Percentiles rank a stretch among this genome's conserved stretches.
These are phyloP conservation scores for Platismatia glauca DNA, from an alignment of 495 filamentous ascomycete species.

Conservation along the genomic window DNA sequence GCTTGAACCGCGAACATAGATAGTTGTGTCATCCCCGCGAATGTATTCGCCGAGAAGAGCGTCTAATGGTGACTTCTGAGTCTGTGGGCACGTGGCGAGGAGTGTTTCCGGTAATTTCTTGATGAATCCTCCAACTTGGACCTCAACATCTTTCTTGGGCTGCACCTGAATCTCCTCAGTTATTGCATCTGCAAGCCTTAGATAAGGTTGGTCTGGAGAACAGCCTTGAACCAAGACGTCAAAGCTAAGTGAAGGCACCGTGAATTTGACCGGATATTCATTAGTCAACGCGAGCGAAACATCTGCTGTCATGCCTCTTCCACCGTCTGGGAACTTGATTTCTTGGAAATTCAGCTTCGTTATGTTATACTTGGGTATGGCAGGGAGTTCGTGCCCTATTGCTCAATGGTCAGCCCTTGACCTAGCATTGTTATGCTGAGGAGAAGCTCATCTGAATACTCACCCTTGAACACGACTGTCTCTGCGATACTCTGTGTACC, in stretches of 20 bases:
- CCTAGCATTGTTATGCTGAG: constrained; percentile 36
- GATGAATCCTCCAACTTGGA: constrained; percentile 61
- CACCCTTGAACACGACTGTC: constrained; percentile 71
- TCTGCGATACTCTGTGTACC: constrained; percentile 65
- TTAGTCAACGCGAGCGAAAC: constrained; percentile 60
- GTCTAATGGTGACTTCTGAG: constrained; percentile 73
- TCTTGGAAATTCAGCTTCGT: constrained; percentile 68
- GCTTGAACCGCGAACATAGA: constrained; percentile 72
- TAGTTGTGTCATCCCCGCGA: constrained; percentile 61
- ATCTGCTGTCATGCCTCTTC: constrained; percentile 66
- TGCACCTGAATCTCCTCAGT: constrained; percentile 56
- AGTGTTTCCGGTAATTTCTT: constrained; percentile 60
- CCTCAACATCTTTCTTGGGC: constrained; percentile 53
- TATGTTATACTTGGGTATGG: constrained; percentile 69
- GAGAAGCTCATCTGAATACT: constrained; percentile 36
- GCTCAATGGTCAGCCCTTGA: constrained; percentile 26
- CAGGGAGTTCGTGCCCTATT: constrained; percentile 56
- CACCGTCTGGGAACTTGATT: constrained; percentile 36
- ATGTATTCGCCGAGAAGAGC: constrained; percentile 74
- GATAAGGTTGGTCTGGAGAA: constrained; percentile 47
- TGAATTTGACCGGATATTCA: constrained; percentile 63
- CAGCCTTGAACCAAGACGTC: constrained; percentile 77
- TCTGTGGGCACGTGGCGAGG: constrained; percentile 60
- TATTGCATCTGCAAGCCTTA: constrained; percentile 66
- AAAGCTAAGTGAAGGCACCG: constrained; percentile 72